Evolutionary conservation across 2,329 filamentous ascomycete genomes (phyloP), one percentile per base, ranked within the genome.

Genomic region (Dryadomyces quercivorus): DNA sequence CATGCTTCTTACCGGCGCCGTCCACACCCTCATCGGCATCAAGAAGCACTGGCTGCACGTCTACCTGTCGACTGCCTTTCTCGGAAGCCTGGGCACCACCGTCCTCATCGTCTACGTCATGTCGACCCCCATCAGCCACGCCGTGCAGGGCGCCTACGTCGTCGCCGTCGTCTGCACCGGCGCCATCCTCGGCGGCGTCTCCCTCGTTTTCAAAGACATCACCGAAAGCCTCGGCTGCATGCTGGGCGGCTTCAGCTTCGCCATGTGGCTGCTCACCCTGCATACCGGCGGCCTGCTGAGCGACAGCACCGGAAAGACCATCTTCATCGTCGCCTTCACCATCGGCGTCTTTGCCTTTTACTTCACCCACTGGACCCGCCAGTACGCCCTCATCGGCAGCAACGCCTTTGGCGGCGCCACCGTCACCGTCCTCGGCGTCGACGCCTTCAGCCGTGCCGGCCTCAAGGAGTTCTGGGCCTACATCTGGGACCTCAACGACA

Each of bases 381-480:
- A 82, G 12, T 92, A 92, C 67, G 85, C 82, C 1, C 71, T 95
- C 50, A 92, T 96, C 42, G 73, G 73, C 13, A 81, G 80, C 50
- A 89, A 89, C 13, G 81, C 91, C 0, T 94, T 96, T 64, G 77
- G 82, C 5, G 92, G 92, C 8, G 85, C 89, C 3, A 95, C 89
- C 0, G 81, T 81, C 3, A 75, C 85, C 1, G 79, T 95, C 15
- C 69, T 97, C 2, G 92, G 92, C 2, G 86, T 97, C 56, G 92
- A 97, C 66, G 95, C 89, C 67, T 94, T 92, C 62, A 92, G 84
- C 63, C 76, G 82, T 58, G 89, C 90, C n/a, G 92, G 92, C 0
- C 72, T 95, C 62, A 96, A 95, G 67, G 92, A 97, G 66, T 96
- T 96, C 61, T 97, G 92, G 92, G 78, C 88, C 6, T 97, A 94